These are phyloP conservation scores for Phlyctochytrium planicorne DNA, from an alignment of 192 early-diverging fungal species.

Conservation along the genomic window DNA sequence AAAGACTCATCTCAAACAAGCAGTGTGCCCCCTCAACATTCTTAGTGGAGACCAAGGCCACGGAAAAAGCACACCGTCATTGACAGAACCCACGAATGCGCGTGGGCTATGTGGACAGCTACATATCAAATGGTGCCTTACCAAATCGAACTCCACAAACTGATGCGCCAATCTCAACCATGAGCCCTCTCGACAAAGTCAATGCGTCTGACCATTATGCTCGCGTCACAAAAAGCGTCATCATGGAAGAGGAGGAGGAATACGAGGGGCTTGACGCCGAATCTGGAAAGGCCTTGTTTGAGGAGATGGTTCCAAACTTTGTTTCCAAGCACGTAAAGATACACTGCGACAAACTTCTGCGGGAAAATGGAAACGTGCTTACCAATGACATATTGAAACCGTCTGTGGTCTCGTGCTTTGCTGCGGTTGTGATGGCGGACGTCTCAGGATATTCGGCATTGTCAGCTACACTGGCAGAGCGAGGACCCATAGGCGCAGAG, in stretches of 20 bases:
- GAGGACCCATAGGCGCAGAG: slow-evolving; percentile 46
- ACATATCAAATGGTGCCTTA: no score
- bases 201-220: no score
- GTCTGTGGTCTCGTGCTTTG: slow-evolving; percentile 33
- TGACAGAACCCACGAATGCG: no score
- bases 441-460: slow-evolving; percentile 49
- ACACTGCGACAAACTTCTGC: slow-evolving; percentile 23
- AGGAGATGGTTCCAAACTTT: slow-evolving; percentile 43
- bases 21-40: no score
- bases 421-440: slow-evolving; percentile 52
- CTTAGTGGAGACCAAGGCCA: no score
- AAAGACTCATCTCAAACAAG: no score
- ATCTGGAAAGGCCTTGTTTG: slow-evolving; percentile 23
- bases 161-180: no score
- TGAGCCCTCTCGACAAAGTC: no score
- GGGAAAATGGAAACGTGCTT: not conserved
- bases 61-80: no score
- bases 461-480: slow-evolving; percentile 42
- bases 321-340: slow-evolving; percentile 45
- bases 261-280: slow-evolving; percentile 9
- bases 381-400: slow-evolving; percentile 18
- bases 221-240: slow-evolving; percentile 4
- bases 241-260: slow-evolving; percentile 9
- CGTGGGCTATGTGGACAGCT: no score
- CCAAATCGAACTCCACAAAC: no score